Percentiles rank a stretch among this genome's conserved stretches.
These are phyloP conservation scores for Teratosphaeria pseudoeucalypti DNA, from an alignment of 2,329 filamentous ascomycete species.

Conservation along the genomic window DNA sequence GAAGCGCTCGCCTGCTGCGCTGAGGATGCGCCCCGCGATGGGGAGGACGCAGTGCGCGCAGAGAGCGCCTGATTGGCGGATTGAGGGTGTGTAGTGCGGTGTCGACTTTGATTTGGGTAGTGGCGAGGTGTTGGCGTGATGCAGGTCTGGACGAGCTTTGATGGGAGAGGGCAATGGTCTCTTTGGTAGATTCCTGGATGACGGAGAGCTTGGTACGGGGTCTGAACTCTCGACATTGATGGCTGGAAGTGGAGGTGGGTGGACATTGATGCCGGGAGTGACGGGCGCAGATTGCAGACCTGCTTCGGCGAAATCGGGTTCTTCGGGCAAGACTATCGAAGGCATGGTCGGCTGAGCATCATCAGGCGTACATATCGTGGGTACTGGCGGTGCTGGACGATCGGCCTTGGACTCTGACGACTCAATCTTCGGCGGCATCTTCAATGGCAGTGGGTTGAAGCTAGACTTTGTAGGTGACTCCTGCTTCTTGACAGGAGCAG, in stretches of 20 bases:
- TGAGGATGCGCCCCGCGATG: constrained; percentile 85
- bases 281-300: constrained; percentile 7
- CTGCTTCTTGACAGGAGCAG: constrained; percentile 5
- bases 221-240: constrained; percentile 10
- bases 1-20: constrained; percentile 71
- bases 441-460: constrained; percentile 2
- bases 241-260: constrained; percentile 8
- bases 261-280: constrained; percentile 12
- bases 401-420: not conserved
- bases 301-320: constrained; percentile 25
- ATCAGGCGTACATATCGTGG: constrained; percentile 45
- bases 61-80: constrained; percentile 50
- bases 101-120: constrained; percentile 27
- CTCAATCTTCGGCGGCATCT: not conserved
- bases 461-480: constrained; percentile 9
- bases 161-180: constrained; percentile 35
- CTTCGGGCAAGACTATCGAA: constrained; percentile 24
- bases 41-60: constrained; percentile 77
- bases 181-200: constrained; percentile 15
- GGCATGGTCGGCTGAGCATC: constrained; percentile 14
- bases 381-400: constrained; percentile 22
- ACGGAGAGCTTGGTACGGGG: constrained; percentile 5
- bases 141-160: constrained; percentile 35
- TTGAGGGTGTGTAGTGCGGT: constrained; percentile 36
- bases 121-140: constrained; percentile 22